Percentiles rank a stretch among this genome's conserved stretches.
Conservation (phyloP, 2,329 filamentous ascomycete genomes). For the Exophiala mesophila region DNA sequence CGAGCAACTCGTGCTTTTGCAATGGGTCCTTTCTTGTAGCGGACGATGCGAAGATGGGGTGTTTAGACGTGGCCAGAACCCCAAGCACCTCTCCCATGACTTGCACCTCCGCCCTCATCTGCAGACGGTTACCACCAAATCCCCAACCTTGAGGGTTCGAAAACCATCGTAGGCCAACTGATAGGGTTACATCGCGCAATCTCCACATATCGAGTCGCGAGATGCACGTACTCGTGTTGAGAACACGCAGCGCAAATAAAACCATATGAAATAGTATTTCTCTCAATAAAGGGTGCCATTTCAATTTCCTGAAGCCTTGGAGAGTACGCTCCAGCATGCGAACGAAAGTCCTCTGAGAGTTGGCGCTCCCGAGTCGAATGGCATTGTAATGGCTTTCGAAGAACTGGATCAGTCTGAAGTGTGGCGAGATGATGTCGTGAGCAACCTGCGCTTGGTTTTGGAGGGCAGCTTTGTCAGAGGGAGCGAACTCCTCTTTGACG, state of each 20-base stretch:
- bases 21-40: constrained; percentile 62
- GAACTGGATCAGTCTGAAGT: constrained; percentile 80
- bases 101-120: constrained; percentile 87
- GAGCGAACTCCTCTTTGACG: constrained; percentile 84
- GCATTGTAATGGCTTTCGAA: constrained; percentile 93
- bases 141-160: constrained; percentile 78
- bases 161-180: constrained; percentile 87
- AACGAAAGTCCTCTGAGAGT: constrained; percentile 75
- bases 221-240: constrained; percentile 63
- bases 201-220: constrained; percentile 68
- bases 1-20: constrained; percentile 76
- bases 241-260: constrained; percentile 72
- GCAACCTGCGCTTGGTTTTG: constrained; percentile 71
- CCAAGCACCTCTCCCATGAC: constrained; percentile 69
- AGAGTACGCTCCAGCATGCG: constrained; percentile 76
- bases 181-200: constrained; percentile 82
- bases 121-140: constrained; percentile 87
- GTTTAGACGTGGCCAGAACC: constrained; percentile 60
- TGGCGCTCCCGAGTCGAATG: constrained; percentile 74
- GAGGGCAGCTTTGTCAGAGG: constrained; percentile 73
- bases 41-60: constrained; percentile 48
- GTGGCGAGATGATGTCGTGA: constrained; percentile 79
- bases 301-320: constrained; percentile 64
- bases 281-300: constrained; percentile 77
- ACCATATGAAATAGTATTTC: constrained; percentile 90